Conservation (phyloP, 2,329 filamentous ascomycete genomes). For the Furcasterigmium sp. region DNA sequence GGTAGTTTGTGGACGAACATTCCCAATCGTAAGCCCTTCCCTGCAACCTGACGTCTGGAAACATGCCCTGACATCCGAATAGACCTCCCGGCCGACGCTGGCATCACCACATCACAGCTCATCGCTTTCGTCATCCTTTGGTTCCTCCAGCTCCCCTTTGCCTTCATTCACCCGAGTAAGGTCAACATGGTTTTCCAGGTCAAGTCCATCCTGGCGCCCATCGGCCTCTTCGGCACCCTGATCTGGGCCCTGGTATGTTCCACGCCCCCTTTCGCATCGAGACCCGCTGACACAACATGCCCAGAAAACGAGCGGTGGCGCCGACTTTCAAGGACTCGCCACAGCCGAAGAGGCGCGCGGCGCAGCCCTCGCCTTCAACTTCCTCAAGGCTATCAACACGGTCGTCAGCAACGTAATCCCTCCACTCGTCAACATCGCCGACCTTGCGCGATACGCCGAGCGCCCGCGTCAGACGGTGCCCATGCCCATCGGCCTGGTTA, state of each 20-base stretch:
- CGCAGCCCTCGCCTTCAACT: conserved; percentile 2
- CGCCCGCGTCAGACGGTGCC: neutral
- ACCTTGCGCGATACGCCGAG: neutral
- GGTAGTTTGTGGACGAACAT: conserved; percentile 10
- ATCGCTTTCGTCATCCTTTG: too few relatives aligned
- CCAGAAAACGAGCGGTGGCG: too few relatives aligned
- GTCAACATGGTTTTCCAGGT: neutral
- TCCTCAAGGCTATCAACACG: conserved; percentile 3
- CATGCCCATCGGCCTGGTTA: conserved; percentile 5
- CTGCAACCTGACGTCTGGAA: too few relatives aligned
- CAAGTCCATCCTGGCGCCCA: conserved; percentile 2
- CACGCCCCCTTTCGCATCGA: too few relatives aligned
- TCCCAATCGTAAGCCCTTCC: conserved; percentile 1
- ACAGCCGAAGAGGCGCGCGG: neutral
- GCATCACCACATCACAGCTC: too few relatives aligned
- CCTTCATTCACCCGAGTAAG: conserved; percentile 1
- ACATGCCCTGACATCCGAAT: too few relatives aligned
- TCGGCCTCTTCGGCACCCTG: neutral
- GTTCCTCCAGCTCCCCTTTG: neutral
- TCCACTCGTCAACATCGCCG: conserved; percentile 3
- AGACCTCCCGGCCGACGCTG: too few relatives aligned
- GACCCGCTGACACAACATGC: too few relatives aligned
- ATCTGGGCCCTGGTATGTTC: conserved; percentile 1
- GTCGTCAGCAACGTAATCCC: conserved; percentile 3
- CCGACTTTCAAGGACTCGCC: neutral